phyloP scores from a whole-genome alignment of 495 filamentous ascomycete genomes.

The Penicillium manginii region DNA sequence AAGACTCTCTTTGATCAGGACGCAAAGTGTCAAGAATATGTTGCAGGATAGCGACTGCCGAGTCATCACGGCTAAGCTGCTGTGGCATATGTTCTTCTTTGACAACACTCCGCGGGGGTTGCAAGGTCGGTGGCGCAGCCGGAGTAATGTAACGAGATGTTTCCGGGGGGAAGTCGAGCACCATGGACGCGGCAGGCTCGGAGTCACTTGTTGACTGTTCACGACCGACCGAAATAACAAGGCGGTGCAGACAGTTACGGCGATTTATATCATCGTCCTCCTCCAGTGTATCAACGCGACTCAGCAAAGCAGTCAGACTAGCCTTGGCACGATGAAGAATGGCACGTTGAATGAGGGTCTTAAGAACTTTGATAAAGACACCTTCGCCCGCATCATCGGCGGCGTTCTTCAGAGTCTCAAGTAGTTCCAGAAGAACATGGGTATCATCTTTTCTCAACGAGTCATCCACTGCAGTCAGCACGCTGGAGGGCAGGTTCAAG shows the following conservation, averaged over 20 bases:
- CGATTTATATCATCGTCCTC: slow-evolving; percentile 91
- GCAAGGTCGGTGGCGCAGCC: slow-evolving; percentile 65
- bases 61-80: slow-evolving; percentile 68
- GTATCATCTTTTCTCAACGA: slow-evolving; percentile 77
- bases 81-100: slow-evolving; percentile 61
- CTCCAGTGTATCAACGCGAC: slow-evolving; percentile 68
- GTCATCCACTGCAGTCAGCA: slow-evolving; percentile 75
- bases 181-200: slow-evolving; percentile 43
- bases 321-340: slow-evolving; percentile 71
- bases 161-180: slow-evolving; percentile 55
- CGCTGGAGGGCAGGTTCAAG: slow-evolving; percentile 65
- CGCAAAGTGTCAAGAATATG: slow-evolving; percentile 73
- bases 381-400: slow-evolving; percentile 49
- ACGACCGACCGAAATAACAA: slow-evolving; percentile 87
- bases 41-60: slow-evolving; percentile 71
- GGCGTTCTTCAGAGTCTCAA: slow-evolving; percentile 60
- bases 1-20: slow-evolving; percentile 67
- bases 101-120: slow-evolving; percentile 58
- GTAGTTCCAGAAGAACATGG: slow-evolving; percentile 56
- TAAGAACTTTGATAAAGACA: slow-evolving; percentile 63
- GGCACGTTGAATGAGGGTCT: slow-evolving; percentile 81
- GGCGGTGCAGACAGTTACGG: slow-evolving; percentile 88
- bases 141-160: slow-evolving; percentile 74
- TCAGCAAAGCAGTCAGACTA: slow-evolving; percentile 71
- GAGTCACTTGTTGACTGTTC: slow-evolving; percentile 64